phyloP scores from a whole-genome alignment of 2,329 filamentous ascomycete genomes.

The Nannizzia gypsea region DNA sequence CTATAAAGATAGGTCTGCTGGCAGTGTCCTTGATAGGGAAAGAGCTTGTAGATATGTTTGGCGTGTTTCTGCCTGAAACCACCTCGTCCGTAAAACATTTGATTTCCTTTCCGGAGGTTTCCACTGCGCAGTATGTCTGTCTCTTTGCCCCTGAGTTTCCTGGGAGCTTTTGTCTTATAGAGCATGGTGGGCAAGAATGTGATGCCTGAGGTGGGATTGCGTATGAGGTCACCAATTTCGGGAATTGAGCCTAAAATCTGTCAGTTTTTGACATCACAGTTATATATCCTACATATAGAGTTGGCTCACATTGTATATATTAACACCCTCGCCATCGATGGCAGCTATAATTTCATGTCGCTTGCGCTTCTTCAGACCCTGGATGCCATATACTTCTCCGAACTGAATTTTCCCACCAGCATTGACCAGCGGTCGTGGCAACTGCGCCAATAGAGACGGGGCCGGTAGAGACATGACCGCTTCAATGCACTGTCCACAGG shows the following conservation, averaged over 20 bases:
- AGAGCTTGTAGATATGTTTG: conserved; percentile 29
- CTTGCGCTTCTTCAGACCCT: conserved; percentile 48
- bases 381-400: conserved; percentile 42
- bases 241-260: conserved; percentile 44
- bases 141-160: conserved; percentile 37
- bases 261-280: neutral
- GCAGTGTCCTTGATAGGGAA: conserved; percentile 27
- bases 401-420: conserved; percentile 31
- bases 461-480: conserved; percentile 33
- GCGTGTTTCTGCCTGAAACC: conserved; percentile 21
- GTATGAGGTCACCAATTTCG: conserved; percentile 49
- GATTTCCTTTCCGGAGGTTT: conserved; percentile 39
- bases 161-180: conserved; percentile 41
- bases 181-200: conserved; percentile 47
- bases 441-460: conserved; percentile 35
- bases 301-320: conserved; percentile 48
- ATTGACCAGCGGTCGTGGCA: conserved; percentile 33
- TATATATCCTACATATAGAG: neutral
- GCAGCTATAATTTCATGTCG: conserved; percentile 49
- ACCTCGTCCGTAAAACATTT: conserved; percentile 44
- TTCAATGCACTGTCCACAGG: neutral
- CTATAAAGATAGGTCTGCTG: conserved; percentile 29
- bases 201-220: conserved; percentile 48
- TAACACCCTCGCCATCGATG: conserved; percentile 50
- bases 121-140: conserved; percentile 45